Evolutionary conservation across 176 grass and related monocot species (phyloP).

Genomic region (Oryza officinalis): DNA sequence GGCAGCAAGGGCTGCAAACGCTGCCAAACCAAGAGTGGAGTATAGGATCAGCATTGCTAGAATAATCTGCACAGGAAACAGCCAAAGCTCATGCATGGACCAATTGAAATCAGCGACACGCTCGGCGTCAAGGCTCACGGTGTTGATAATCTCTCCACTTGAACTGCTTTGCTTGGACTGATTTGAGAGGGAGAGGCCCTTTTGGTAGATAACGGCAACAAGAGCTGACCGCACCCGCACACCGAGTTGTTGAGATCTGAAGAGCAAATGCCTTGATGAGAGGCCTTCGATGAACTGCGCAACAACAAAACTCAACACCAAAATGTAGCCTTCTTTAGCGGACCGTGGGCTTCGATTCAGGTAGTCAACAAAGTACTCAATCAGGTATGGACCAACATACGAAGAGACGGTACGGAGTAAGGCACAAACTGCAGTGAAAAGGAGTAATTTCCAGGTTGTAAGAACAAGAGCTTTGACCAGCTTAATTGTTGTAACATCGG

Average conservation of each 20-base stretch:
- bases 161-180: conserved; percentile 59
- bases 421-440: conserved; percentile 52
- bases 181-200: conserved; percentile 55
- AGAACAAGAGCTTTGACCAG: conserved; percentile 48
- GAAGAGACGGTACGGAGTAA: conserved; percentile 50
- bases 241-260: conserved; percentile 56
- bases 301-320: conserved; percentile 57
- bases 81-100: conserved; percentile 77
- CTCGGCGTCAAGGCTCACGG: conserved; percentile 64
- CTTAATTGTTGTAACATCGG: conserved; percentile 41
- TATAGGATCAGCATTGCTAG: conserved; percentile 70
- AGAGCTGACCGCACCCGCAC: conserved; percentile 55
- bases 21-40: conserved; percentile 50
- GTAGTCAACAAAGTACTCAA: conserved; percentile 58
- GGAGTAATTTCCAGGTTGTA: conserved; percentile 43
- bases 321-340: conserved; percentile 48
- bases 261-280: conserved; percentile 61
- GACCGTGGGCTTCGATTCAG: not conserved
- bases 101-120: conserved; percentile 52
- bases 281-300: conserved; percentile 56
- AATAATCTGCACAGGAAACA: conserved; percentile 57
- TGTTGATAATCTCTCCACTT: conserved; percentile 74
- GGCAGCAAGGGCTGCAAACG: conserved; percentile 55
- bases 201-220: conserved; percentile 62
- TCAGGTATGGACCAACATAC: conserved; percentile 78